Evolutionary conservation across 345 rosid genomes (phyloP).

Genomic region (Ceriops zippeliana): DNA sequence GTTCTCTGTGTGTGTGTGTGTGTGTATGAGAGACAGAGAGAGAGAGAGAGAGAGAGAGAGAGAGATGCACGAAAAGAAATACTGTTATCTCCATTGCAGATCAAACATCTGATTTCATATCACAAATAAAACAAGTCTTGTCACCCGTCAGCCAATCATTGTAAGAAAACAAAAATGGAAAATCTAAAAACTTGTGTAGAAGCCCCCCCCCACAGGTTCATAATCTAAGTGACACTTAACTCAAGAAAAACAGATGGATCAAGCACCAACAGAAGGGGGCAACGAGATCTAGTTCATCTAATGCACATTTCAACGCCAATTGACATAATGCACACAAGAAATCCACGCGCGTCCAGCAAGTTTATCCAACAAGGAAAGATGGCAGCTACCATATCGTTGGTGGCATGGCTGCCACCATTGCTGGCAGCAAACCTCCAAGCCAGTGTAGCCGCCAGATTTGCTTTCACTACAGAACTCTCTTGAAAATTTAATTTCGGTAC

Average conservation of each 20-base stretch:
- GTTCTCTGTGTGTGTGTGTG: neutral
- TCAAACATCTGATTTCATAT: neutral
- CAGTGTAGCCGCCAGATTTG: conserved; percentile 67
- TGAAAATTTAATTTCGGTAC: conserved; percentile 19
- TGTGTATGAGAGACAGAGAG: too few species aligned
- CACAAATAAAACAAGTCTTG: neutral
- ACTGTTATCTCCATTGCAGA: neutral
- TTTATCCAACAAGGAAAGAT: neutral
- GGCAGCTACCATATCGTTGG: conserved; percentile 56
- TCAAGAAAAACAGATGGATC: neutral
- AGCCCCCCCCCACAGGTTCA: neutral
- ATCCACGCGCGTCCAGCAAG: neutral
- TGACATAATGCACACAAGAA: neutral
- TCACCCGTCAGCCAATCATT: neutral
- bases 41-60: neutral
- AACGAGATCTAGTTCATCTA: conserved; percentile 20
- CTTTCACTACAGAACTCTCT: conserved; percentile 38
- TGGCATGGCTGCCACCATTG: conserved; percentile 71
- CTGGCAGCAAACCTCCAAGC: conserved; percentile 79
- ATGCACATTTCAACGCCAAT: neutral
- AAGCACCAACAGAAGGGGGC: neutral
- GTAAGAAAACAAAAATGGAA: too few species aligned
- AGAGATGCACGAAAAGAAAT: neutral
- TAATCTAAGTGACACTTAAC: neutral
- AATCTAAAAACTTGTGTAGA: neutral